Conservation (phyloP, 2,329 filamentous ascomycete genomes). For the Aureobasidium uvarum region DNA sequence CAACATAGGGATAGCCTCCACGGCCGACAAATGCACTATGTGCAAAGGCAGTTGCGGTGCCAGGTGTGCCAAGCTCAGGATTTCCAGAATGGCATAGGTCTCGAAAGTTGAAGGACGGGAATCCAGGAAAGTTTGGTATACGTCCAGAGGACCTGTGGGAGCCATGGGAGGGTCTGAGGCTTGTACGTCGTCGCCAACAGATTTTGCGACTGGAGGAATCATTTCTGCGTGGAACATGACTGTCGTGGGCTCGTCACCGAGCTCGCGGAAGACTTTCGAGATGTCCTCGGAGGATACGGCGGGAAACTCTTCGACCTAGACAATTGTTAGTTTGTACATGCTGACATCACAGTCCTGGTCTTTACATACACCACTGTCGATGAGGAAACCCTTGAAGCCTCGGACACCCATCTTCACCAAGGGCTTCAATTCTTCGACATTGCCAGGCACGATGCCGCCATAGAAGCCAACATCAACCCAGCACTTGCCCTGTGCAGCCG, state of each 20-base stretch:
- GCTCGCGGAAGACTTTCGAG: constrained; percentile 70
- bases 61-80: constrained; percentile 74
- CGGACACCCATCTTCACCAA: constrained; percentile 83
- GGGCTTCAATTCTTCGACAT: constrained; percentile 72
- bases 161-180: constrained; percentile 64
- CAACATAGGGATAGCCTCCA: constrained; percentile 51
- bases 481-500: constrained; percentile 80
- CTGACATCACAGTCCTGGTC: not conserved
- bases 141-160: constrained; percentile 68
- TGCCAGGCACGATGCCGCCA: constrained; percentile 89
- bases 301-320: constrained; percentile 88
- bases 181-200: constrained; percentile 75
- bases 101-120: constrained; percentile 89
- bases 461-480: constrained; percentile 99
- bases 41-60: constrained; percentile 83
- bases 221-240: constrained; percentile 99
- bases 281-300: constrained; percentile 81
- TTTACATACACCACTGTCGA: constrained; percentile 83
- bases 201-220: constrained; percentile 81
- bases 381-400: constrained; percentile 97
- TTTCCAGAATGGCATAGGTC: constrained; percentile 84
- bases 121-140: constrained; percentile 87
- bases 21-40: constrained; percentile 80
- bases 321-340: constrained; percentile 29
- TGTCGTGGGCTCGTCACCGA: constrained; percentile 79